phyloP scores from a whole-genome alignment of 177 flowering plant species.

The Vitis hybrid region DNA sequence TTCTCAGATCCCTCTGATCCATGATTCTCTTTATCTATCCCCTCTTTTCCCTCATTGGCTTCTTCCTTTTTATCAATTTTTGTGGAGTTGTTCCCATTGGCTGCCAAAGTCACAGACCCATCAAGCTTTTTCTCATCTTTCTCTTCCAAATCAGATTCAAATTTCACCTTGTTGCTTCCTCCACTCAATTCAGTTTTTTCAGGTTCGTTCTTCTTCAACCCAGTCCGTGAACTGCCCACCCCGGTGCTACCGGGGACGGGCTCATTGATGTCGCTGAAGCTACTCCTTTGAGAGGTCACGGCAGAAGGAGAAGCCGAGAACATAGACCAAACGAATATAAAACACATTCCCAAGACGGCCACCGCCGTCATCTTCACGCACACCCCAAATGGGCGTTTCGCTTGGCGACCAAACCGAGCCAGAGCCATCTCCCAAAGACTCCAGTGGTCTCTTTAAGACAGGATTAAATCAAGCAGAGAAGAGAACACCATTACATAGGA shows the following conservation, averaged over 20 bases:
- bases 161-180: slow-evolving; percentile 18
- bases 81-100: slow-evolving; percentile 14
- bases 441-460: neutral
- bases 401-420: slow-evolving; percentile 57
- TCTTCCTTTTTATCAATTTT: slow-evolving; percentile 17
- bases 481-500: neutral
- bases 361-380: slow-evolving; percentile 69
- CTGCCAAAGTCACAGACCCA: slow-evolving; percentile 24
- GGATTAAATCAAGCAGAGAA: neutral
- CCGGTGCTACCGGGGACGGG: slow-evolving; percentile 35
- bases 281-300: slow-evolving; percentile 61
- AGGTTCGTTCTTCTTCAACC: slow-evolving; percentile 14
- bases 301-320: slow-evolving; percentile 60
- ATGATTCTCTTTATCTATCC: slow-evolving; percentile 11
- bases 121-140: slow-evolving; percentile 32
- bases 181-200: slow-evolving; percentile 13
- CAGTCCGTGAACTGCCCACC: slow-evolving; percentile 17
- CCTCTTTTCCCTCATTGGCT: slow-evolving; percentile 19
- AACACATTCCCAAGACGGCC: slow-evolving; percentile 74
- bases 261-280: slow-evolving; percentile 65
- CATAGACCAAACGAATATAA: slow-evolving; percentile 67
- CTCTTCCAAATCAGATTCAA: slow-evolving; percentile 24
- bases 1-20: slow-evolving; percentile 20
- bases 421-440: slow-evolving; percentile 40
- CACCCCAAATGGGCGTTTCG: slow-evolving; percentile 68